Base-by-base conservation (phyloP, 2,329 filamentous ascomycete species). In the Zymoseptoria tritici region DNA sequence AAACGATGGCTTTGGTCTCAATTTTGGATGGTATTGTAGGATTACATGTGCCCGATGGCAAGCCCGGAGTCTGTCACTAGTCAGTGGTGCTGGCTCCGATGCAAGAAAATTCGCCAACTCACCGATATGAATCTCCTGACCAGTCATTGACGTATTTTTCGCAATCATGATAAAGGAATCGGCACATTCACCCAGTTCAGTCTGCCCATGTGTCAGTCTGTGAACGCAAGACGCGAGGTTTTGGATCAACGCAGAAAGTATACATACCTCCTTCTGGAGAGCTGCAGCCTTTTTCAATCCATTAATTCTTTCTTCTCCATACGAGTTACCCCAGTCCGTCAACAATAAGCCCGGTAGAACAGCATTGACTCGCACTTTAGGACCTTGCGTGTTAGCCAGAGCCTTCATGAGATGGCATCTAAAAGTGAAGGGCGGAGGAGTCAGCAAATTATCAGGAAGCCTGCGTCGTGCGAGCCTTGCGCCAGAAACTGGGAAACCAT, bases 301-400 rank as follows among this genome's bases (percentile, higher is more conserved):
- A 57, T 84, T 74, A 53, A 87, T 81, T 62, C 75, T 75, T 65
- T 89, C 86, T 2, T 79, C 73, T 0, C 80, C 75, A 71, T 67
- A 72, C 24, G 61, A 55, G 54, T 67, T 68, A 1, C 71, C 82
- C 87, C 87, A 90, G 70, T 89, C 86, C 1, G 86, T 89, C 68
- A 87, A 75, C 65, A 89, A 70, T 66, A 88, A 74, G 1, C 85
- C 85, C 0, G 86, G 86, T 56, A 84, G 75, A 1, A 89, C 80
- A 49, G 84, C 83, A 72, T 89, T 89, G 29, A 86, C 78, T 50
- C 86, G 76, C 21, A 87, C 76, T 71, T 86, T 86, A 1, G 79
- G 76, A 0, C 85, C 85, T 64, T 86, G 81, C 13, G 83, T 83
- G 57, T 80, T 76, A 2, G 86, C 86, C 50, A 89, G 74, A 60